A percentile compares a stretch with the other conserved stretches of the same genome.
Conservation (phyloP, 176 grass and related monocot species). For the Olyra latifolia region DNA sequence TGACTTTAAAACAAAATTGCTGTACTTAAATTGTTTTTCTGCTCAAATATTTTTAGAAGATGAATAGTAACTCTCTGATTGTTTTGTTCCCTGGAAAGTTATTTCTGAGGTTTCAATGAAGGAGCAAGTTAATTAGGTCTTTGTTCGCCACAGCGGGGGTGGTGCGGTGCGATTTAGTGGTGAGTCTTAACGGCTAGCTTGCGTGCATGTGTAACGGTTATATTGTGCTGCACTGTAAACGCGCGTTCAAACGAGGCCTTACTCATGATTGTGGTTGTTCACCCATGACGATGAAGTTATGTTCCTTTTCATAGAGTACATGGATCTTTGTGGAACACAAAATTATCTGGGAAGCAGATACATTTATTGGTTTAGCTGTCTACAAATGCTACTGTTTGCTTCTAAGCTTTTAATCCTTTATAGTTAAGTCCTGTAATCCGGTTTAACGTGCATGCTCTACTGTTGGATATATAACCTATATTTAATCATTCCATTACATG, state of each 20-base stretch:
- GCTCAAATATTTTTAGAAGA: background rate
- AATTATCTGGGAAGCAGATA: background rate
- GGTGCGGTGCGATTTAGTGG: too few species aligned
- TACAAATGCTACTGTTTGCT: background rate
- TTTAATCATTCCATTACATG: background rate
- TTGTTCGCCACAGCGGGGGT: too few species aligned
- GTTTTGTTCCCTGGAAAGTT: background rate
- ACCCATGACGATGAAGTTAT: background rate
- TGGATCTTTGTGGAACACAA: background rate
- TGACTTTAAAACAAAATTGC: background rate
- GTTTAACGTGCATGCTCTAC: background rate
- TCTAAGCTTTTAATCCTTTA: background rate
- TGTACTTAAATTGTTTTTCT: background rate
- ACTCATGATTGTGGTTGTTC: background rate
- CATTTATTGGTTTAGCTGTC: background rate
- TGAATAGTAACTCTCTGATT: background rate
- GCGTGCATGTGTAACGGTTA: too few species aligned
- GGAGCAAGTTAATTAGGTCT: background rate
- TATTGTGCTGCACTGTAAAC: too few species aligned
- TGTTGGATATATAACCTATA: background rate
- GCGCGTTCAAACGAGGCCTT: too few species aligned
- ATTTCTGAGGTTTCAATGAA: background rate
- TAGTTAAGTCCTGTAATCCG: background rate
- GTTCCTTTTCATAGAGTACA: background rate
- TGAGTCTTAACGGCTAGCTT: too few species aligned